Percentiles rank a stretch among this genome's conserved stretches.
Conservation (phyloP, 129 eudicot genomes). For the Tanacetum coccineum region DNA sequence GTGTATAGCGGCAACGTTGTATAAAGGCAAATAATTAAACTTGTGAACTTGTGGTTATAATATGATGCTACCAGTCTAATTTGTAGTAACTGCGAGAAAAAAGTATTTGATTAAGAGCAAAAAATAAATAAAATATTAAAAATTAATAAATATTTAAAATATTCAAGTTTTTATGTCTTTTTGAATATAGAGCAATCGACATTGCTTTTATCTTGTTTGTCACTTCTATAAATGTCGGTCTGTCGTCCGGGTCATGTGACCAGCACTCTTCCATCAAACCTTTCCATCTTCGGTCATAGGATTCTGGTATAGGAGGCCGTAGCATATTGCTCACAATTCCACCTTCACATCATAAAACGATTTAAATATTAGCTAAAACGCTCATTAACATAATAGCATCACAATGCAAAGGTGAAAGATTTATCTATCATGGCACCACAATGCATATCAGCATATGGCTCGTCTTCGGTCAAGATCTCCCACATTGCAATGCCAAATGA, state of each 20-base stretch:
- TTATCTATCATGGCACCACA: constrained; percentile 72
- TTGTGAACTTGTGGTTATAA: no score
- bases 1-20: no score
- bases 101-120: no score
- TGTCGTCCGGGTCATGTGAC: constrained; percentile 53
- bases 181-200: constrained; percentile 42
- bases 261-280: constrained; percentile 68
- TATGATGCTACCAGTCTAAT: no score
- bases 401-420: background rate
- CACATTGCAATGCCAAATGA: constrained; percentile 75
- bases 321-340: constrained; percentile 62
- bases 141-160: no score
- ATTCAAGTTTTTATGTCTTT: constrained; percentile 31
- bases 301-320: constrained; percentile 57
- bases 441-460: constrained; percentile 64
- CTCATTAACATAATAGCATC: background rate
- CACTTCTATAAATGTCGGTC: constrained; percentile 64
- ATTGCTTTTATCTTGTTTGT: constrained; percentile 49
- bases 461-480: constrained; percentile 72
- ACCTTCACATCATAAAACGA: constrained; percentile 28
- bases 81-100: no score
- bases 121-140: no score
- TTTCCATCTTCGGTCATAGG: constrained; percentile 55
- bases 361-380: background rate
- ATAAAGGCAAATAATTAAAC: no score